phyloP scores from a whole-genome alignment of 352 stramenopile species.

The Pythium sp. region DNA sequence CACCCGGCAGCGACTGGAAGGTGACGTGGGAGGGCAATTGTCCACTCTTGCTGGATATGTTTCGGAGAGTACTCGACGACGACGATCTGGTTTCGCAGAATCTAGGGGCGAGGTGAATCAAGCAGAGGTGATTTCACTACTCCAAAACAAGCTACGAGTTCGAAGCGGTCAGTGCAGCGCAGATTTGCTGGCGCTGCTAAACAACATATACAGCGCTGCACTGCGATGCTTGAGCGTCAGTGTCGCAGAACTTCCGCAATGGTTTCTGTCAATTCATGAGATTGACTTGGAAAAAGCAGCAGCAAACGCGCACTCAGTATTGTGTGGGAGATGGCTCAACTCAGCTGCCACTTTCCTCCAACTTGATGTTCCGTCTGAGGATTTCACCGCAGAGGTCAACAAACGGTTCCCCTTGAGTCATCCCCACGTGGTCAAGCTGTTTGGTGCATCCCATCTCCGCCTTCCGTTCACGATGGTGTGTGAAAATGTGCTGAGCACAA shows the following conservation, averaged over 20 bases:
- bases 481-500: conserved; percentile 25
- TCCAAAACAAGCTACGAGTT: conserved; percentile 1
- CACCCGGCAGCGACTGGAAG: too few relatives aligned
- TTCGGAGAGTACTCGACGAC: background rate
- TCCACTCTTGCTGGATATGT: too few relatives aligned
- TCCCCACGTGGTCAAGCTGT: conserved; percentile 83
- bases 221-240: background rate
- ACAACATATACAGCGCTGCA: background rate
- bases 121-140: background rate
- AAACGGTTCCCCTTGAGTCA: conserved; percentile 41
- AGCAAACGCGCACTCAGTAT: too few relatives aligned
- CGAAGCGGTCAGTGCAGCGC: background rate
- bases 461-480: conserved; percentile 22
- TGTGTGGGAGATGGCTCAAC: conserved; percentile 3
- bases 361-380: conserved; percentile 5
- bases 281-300: background rate
- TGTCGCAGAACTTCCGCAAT: background rate
- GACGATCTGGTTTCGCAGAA: background rate
- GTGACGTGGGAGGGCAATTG: background rate
- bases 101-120: background rate
- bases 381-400: conserved; percentile 16
- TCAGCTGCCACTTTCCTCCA: background rate
- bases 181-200: background rate
- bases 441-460: conserved; percentile 23
- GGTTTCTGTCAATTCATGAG: conserved; percentile 26